These are phyloP conservation scores for Saccharomycopsis schoenii DNA, from an alignment of 805 yeast species.

Conservation along the genomic window DNA sequence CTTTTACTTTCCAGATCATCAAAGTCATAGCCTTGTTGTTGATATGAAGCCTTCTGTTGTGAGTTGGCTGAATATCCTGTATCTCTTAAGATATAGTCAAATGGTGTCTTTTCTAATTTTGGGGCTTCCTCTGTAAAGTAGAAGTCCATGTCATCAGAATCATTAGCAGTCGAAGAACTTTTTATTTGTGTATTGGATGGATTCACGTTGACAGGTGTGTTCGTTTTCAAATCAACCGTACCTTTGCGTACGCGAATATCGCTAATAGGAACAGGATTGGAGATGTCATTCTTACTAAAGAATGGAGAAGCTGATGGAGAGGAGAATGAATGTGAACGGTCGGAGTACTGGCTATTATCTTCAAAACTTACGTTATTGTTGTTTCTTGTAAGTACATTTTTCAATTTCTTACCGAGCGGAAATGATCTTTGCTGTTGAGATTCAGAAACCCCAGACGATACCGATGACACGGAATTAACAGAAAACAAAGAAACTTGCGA, in stretches of 20 bases:
- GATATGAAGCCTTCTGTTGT: neutral
- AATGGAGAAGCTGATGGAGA: neutral
- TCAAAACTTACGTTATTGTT: constrained; percentile 4
- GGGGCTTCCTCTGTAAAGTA: constrained; percentile 8
- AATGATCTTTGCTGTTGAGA: neutral
- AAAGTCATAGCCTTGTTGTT: neutral
- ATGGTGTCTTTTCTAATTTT: constrained; percentile 6
- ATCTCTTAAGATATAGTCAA: constrained; percentile 14
- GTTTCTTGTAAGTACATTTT: constrained; percentile 16
- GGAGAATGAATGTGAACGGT: neutral
- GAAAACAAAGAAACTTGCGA: constrained; percentile 17
- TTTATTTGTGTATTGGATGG: neutral
- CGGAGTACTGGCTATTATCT: neutral
- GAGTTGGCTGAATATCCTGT: neutral
- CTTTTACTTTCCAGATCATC: neutral
- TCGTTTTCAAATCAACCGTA: constrained; percentile 12
- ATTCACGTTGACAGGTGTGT: neutral
- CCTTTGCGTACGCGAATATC: constrained; percentile 16
- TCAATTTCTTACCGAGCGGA: constrained; percentile 10
- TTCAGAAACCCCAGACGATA: constrained; percentile 3
- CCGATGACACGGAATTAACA: constrained; percentile 8
- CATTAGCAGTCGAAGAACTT: neutral
- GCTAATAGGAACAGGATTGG: constrained; percentile 18
- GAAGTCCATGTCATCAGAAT: constrained; percentile 8
- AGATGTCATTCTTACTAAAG: constrained; percentile 1